Conservation (phyloP, 352 stramenopile species). For the Phytophthora crassamura region DNA sequence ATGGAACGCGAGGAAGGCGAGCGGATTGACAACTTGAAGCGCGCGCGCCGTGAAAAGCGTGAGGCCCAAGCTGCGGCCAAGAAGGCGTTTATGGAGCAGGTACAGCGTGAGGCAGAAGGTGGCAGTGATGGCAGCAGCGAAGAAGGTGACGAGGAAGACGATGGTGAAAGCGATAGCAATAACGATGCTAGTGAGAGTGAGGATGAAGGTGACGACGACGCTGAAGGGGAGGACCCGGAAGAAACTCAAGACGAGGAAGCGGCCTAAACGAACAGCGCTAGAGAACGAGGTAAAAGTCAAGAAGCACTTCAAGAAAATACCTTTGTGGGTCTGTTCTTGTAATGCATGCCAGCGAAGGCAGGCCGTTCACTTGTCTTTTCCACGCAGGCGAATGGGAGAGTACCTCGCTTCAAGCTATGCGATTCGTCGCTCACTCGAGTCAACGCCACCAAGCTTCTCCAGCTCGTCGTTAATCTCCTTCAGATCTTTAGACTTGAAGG, state of each 20-base stretch:
- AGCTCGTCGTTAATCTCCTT: constrained; percentile 73
- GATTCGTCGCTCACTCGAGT: constrained; percentile 28
- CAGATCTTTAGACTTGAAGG: constrained; percentile 68
- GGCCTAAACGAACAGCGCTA: background rate
- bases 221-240: background rate
- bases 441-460: constrained; percentile 67
- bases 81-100: constrained; percentile 60
- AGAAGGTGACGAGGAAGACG: constrained; percentile 29
- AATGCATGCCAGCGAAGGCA: background rate
- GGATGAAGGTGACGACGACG: constrained; percentile 29
- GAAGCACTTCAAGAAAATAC: constrained; percentile 17
- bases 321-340: constrained; percentile 12
- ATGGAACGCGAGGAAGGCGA: constrained; percentile 51
- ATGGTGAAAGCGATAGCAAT: constrained; percentile 15
- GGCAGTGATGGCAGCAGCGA: constrained; percentile 14
- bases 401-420: constrained; percentile 2
- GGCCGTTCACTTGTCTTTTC: constrained; percentile 7
- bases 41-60: constrained; percentile 56
- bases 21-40: constrained; percentile 56
- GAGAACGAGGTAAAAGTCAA: background rate
- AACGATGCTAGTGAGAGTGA: constrained; percentile 33
- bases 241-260: constrained; percentile 19
- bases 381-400: background rate
- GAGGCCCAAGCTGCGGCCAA: constrained; percentile 65
- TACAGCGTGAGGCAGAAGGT: constrained; percentile 28